phyloP scores from a whole-genome alignment of 441 rosid species.

The Breynia disticha region DNA sequence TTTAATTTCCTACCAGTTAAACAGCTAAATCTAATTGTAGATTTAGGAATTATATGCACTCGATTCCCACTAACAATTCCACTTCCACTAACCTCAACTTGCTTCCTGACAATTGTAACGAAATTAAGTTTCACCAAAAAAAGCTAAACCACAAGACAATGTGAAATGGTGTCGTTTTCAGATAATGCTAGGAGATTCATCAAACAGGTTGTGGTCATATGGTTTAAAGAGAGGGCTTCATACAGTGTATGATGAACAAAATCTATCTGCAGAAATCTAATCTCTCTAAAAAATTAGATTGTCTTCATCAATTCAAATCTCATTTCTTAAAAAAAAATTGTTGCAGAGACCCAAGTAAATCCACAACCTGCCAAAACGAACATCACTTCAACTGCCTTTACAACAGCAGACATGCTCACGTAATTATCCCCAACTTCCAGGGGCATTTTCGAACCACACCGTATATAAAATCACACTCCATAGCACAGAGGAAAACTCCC shows the following conservation, averaged over 20 bases:
- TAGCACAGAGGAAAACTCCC: slow-evolving; percentile 18
- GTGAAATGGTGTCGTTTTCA: too few species aligned
- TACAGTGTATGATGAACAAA: slow-evolving; percentile 13
- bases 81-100: too few species aligned
- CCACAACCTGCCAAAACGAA: slow-evolving; percentile 8
- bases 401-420: slow-evolving; percentile 22
- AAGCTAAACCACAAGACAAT: too few species aligned
- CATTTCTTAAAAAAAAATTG: neutral
- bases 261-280: slow-evolving; percentile 2
- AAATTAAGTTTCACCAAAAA: too few species aligned
- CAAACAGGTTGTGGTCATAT: neutral
- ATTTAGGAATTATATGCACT: too few species aligned
- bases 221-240: neutral
- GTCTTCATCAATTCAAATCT: neutral
- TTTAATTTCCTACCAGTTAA: too few species aligned
- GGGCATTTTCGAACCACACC: slow-evolving; percentile 16
- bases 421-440: slow-evolving; percentile 26
- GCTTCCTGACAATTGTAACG: too few species aligned
- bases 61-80: too few species aligned
- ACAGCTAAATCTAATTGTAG: too few species aligned
- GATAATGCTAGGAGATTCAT: too few species aligned
- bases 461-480: slow-evolving; percentile 32
- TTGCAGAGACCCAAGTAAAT: slow-evolving; percentile 1
- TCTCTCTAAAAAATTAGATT: slow-evolving; percentile 8
- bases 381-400: neutral